Percentiles rank a stretch among this genome's conserved stretches.
Conservation (phyloP, 1,139 yeast genomes). For the Sporopachydermia cereana region DNA sequence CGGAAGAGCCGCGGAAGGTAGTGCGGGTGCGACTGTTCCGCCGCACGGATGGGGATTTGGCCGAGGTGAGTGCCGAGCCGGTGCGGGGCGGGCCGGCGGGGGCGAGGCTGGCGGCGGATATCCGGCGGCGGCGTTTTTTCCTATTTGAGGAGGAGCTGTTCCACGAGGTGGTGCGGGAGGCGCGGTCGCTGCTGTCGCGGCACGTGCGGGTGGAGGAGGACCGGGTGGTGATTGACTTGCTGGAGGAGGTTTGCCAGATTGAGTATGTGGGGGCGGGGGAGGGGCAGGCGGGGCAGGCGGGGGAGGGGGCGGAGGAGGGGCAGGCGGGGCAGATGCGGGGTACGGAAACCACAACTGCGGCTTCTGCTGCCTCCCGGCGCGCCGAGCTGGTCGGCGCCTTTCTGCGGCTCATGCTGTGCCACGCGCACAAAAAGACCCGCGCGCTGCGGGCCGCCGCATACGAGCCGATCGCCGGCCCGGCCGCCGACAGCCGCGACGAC, state of each 20-base stretch:
- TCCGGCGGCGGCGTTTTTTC: constrained; percentile 32
- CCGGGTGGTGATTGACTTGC: constrained; percentile 50
- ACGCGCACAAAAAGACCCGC: background rate
- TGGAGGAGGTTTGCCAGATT: constrained; percentile 59
- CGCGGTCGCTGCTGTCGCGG: constrained; percentile 56
- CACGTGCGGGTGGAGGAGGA: constrained; percentile 60
- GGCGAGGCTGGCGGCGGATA: background rate
- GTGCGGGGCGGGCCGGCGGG: constrained; percentile 12
- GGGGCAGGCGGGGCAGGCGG: constrained; percentile 24
- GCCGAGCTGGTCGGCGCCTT: background rate
- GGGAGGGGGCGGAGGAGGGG: constrained; percentile 23
- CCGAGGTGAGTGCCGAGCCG: constrained; percentile 15
- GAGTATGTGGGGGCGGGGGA: constrained; percentile 47
- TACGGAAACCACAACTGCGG: background rate
- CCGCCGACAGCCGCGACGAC: background rate
- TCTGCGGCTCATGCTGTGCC: constrained; percentile 1
- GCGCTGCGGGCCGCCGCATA: background rate
- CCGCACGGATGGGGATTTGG: constrained; percentile 16
- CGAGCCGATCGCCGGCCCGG: background rate
- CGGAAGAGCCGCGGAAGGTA: constrained; percentile 19
- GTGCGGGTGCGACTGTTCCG: constrained; percentile 28
- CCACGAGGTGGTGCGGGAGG: constrained; percentile 64
- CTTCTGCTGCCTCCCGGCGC: background rate
- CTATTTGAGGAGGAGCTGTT: constrained; percentile 80
- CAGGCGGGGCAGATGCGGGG: background rate